Percentiles rank a stretch among this genome's conserved stretches.
phyloP scores from a whole-genome alignment of 192 early-diverging fungal species.

The Tieghemiomyces parasiticus region DNA sequence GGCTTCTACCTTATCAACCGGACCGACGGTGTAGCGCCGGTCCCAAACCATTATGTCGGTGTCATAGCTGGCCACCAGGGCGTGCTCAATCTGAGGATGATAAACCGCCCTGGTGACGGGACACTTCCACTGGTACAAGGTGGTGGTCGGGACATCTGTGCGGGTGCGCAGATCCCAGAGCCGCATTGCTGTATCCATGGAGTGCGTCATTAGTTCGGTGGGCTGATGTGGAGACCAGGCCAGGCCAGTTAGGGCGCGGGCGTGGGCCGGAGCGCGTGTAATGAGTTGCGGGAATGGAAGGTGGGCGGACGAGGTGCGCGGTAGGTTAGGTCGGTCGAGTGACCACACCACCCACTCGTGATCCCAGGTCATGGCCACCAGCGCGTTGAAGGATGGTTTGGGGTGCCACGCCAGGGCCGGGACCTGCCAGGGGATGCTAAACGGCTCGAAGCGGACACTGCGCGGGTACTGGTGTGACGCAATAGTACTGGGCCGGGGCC shows the following conservation, averaged over 20 bases:
- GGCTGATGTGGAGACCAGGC: conserved; percentile 6
- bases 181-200: conserved; percentile 3
- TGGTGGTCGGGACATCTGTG: background rate
- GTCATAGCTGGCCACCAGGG: conserved; percentile 1
- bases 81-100: background rate
- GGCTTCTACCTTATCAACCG: background rate
- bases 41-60: conserved; percentile 3
- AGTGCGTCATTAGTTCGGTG: background rate
- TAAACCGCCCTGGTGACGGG: conserved; percentile 5
- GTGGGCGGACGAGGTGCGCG: background rate
- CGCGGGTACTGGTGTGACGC: background rate
- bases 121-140: background rate
- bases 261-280: background rate
- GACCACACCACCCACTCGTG: conserved; percentile 10
- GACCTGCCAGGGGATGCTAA: conserved; percentile 4
- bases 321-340: conserved; percentile 2
- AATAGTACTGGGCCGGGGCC: background rate
- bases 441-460: conserved; percentile 3
- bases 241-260: conserved; percentile 1
- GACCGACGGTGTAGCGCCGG: background rate
- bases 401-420: background rate
- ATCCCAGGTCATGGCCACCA: conserved; percentile 10
- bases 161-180: conserved; percentile 6
- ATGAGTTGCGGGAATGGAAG: background rate
- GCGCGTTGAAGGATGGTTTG: background rate